A percentile compares a stretch with the other conserved stretches of the same genome.
Conservation (phyloP, 176 grass and related monocot species). For the Carex parvula region DNA sequence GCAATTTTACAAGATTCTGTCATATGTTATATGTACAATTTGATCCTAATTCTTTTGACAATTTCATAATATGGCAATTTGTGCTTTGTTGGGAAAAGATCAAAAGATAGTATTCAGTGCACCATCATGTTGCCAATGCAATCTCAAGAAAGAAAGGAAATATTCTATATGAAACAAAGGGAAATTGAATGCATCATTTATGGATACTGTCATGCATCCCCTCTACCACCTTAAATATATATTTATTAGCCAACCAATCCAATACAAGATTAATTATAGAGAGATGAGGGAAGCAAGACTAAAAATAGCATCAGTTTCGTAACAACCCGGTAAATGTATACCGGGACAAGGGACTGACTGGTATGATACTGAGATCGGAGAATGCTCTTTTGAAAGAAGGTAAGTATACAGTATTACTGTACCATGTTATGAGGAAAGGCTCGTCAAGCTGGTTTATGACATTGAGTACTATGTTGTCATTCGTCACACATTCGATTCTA, state of each 20-base stretch:
- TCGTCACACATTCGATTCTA: constrained; percentile 73
- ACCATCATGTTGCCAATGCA: background rate
- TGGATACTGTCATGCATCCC: background rate
- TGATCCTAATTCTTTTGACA: background rate
- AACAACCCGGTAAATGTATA: background rate
- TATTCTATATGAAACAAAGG: background rate
- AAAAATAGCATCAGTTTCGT: background rate
- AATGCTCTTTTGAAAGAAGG: background rate
- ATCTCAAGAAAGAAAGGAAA: background rate
- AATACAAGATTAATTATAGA: no score
- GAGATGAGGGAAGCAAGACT: no score
- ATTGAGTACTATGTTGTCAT: constrained; percentile 82
- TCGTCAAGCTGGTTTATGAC: constrained; percentile 79
- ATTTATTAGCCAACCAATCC: background rate
- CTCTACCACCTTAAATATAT: background rate
- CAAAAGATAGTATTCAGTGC: no score
- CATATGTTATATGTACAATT: background rate
- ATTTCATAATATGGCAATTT: background rate
- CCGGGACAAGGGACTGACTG: background rate
- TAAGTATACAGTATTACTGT: background rate
- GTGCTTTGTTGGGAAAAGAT: background rate
- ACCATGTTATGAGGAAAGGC: constrained; percentile 90
- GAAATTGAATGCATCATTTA: background rate
- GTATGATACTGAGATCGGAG: background rate
- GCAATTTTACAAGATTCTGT: background rate